These are phyloP conservation scores for Fonsecaea erecta DNA, from an alignment of 2,329 filamentous ascomycete species.

Conservation along the genomic window DNA sequence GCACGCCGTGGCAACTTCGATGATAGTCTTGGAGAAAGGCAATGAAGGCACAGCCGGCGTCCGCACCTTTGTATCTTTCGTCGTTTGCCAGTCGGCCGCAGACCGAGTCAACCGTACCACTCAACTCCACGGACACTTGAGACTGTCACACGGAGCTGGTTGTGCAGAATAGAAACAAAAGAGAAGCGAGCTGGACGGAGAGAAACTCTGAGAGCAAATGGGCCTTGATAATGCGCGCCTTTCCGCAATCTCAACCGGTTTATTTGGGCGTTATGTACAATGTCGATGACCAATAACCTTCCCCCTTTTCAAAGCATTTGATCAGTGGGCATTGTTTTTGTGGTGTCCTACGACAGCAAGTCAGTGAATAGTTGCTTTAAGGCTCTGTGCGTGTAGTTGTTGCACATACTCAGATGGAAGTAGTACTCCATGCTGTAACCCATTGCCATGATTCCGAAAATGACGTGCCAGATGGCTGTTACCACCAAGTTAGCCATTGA, in stretches of 20 bases:
- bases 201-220: background rate
- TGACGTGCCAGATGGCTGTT: constrained; percentile 83
- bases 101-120: background rate
- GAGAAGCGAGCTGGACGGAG: background rate
- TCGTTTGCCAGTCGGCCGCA: background rate
- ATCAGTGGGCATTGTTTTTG: constrained; percentile 99
- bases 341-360: constrained; percentile 75
- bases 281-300: constrained; percentile 1
- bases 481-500: constrained; percentile 9
- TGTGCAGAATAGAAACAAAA: background rate
- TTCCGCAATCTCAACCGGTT: constrained; percentile 7
- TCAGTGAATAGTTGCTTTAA: constrained; percentile 8
- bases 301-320: constrained; percentile 23
- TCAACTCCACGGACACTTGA: background rate
- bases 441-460: constrained; percentile 75
- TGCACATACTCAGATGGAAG: constrained; percentile 91
- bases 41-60: background rate
- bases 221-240: constrained; percentile 1
- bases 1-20: background rate
- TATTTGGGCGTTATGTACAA: constrained; percentile 15
- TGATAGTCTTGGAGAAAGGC: background rate
- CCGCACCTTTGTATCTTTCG: background rate
- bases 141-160: background rate
- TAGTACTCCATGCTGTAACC: constrained; percentile 99
- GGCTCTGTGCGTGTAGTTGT: constrained; percentile 49